Evolutionary conservation across 2,329 filamentous ascomycete genomes (phyloP).

Genomic region (Monilinia polystroma): DNA sequence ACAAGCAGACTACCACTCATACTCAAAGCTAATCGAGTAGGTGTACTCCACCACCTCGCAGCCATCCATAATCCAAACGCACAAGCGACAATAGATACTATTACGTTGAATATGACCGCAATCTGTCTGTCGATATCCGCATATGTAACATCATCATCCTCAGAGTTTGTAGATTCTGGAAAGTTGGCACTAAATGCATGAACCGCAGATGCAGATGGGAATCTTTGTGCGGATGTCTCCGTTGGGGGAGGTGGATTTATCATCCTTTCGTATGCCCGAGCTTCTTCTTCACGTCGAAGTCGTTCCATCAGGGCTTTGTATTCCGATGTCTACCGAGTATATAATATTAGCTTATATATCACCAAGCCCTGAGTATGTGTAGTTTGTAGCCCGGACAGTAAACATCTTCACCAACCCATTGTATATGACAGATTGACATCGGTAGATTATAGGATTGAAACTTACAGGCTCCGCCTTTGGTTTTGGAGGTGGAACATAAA

Average conservation of each 20-base stretch:
- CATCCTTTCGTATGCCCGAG: conserved; percentile 79
- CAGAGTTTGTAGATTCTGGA: conserved; percentile 44
- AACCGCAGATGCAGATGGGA: conserved; percentile 52
- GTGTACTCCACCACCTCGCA: conserved; percentile 72
- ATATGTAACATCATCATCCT: conserved; percentile 65
- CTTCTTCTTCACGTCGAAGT: conserved; percentile 79
- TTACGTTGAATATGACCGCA: conserved; percentile 83
- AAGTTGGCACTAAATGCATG: conserved; percentile 54
- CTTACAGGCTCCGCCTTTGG: conserved; percentile 75
- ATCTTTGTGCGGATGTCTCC: conserved; percentile 61
- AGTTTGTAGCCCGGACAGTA: background rate
- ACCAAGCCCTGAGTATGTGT: too few relatives aligned
- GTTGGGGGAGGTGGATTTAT: conserved; percentile 56
- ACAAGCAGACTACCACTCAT: conserved; percentile 69
- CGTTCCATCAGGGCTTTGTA: conserved; percentile 87
- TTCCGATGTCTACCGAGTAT: conserved; percentile 61
- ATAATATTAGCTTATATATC: conserved; percentile 22
- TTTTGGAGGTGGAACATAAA: conserved; percentile 78
- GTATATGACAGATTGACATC: background rate
- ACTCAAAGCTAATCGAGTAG: conserved; percentile 67
- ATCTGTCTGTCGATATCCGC: conserved; percentile 78
- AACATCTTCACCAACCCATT: background rate
- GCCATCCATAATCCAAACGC: conserved; percentile 76
- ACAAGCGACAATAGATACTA: conserved; percentile 80
- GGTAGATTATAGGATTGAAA: conserved; percentile 25